Conservation (phyloP, 2,329 filamentous ascomycete species). For the Didymella pomorum region DNA sequence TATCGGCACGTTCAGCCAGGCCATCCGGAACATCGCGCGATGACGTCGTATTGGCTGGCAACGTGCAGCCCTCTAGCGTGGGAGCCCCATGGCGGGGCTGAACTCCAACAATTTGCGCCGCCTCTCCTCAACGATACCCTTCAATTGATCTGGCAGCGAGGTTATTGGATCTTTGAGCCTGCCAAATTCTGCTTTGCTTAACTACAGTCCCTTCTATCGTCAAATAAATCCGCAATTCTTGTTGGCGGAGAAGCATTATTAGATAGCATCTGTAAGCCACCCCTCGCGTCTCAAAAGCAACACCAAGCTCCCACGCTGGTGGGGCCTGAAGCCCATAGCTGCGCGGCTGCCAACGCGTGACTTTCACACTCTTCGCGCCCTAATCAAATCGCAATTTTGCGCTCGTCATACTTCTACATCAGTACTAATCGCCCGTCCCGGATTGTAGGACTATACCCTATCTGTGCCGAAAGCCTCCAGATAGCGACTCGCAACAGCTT, state of each 20-base stretch:
- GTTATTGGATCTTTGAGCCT: not conserved
- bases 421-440: conserved; percentile 8
- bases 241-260: conserved; percentile 1
- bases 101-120: conserved; percentile 5
- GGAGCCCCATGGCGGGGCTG: conserved; percentile 14
- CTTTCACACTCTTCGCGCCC: not conserved
- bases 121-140: not conserved
- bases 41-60: not conserved
- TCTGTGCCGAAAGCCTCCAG: conserved; percentile 1
- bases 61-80: not conserved
- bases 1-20: not conserved
- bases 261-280: conserved; percentile 19
- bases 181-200: not conserved
- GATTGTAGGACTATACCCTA: not conserved
- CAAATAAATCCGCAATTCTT: not conserved
- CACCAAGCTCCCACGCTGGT: conserved; percentile 1
- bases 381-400: not conserved
- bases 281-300: conserved; percentile 7
- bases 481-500: conserved; percentile 5
- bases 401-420: not conserved
- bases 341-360: conserved; percentile 7
- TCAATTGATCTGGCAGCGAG: not conserved
- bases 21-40: conserved; percentile 8
- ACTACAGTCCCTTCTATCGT: not conserved
- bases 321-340: conserved; percentile 1